phyloP scores from a whole-genome alignment of 225 moss, liverwort and hornwort genomes.

The Pleurozium schreberi region DNA sequence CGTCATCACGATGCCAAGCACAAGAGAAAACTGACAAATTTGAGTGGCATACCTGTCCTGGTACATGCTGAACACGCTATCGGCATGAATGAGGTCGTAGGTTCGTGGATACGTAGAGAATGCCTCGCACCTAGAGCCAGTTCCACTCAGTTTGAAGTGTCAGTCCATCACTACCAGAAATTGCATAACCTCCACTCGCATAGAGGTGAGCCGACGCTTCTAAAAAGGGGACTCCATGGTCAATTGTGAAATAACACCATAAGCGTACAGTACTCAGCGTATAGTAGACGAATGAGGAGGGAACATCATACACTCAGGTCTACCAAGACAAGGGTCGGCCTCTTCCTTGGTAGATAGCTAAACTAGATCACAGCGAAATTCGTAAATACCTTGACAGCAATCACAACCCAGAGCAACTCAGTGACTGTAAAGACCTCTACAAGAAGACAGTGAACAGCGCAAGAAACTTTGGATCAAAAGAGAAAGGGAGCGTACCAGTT shows the following conservation, averaged over 20 bases:
- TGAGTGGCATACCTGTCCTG: conserved; percentile 58
- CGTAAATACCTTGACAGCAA: neutral
- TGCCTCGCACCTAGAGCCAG: conserved; percentile 65
- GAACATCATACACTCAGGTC: neutral
- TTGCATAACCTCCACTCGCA: neutral
- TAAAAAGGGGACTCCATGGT: neutral
- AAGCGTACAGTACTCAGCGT: neutral
- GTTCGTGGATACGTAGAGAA: conserved; percentile 95
- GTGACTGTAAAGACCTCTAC: neutral
- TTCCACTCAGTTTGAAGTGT: neutral
- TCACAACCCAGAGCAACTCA: neutral
- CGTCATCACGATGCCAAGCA: neutral
- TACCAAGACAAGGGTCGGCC: neutral
- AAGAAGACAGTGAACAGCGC: too few relatives aligned
- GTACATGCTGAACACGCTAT: conserved; percentile 85
- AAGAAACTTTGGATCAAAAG: neutral
- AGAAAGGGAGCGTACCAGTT: conserved; percentile 43
- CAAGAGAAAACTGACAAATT: neutral
- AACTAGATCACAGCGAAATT: neutral
- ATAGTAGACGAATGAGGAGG: neutral
- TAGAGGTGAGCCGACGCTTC: neutral
- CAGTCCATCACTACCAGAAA: neutral
- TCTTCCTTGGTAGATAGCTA: neutral
- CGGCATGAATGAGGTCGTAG: conserved; percentile 79
- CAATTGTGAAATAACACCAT: neutral